Conservation (phyloP, 257 asterid genomes). For the Mitragyna speciosa region DNA sequence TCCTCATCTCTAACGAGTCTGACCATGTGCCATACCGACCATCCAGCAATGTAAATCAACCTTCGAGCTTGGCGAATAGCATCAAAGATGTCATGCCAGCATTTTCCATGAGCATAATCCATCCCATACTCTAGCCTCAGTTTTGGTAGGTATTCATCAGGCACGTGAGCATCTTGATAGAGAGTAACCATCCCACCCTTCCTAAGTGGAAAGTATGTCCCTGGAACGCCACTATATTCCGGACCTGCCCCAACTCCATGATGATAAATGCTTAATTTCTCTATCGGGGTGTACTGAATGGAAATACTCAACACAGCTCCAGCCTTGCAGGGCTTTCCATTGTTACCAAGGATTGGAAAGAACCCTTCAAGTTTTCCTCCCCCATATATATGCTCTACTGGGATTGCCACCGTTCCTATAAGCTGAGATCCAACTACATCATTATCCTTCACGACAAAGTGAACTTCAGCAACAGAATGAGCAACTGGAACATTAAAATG, state of each 20-base stretch:
- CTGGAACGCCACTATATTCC: slow-evolving; percentile 73
- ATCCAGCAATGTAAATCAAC: slow-evolving; percentile 86
- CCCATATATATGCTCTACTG: slow-evolving; percentile 70
- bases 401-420: slow-evolving; percentile 82
- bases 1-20: slow-evolving; percentile 80
- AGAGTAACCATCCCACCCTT: slow-evolving; percentile 84
- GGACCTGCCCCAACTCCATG: slow-evolving; percentile 94
- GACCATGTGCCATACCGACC: slow-evolving; percentile 99
- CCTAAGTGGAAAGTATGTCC: slow-evolving; percentile 93
- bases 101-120: slow-evolving; percentile 80
- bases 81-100: slow-evolving; percentile 88
- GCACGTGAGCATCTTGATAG: slow-evolving; percentile 98
- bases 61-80: slow-evolving; percentile 83
- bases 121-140: slow-evolving; percentile 70
- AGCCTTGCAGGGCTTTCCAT: slow-evolving; percentile 77
- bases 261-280: slow-evolving; percentile 65
- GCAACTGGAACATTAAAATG: slow-evolving; percentile 85
- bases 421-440: slow-evolving; percentile 91
- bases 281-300: slow-evolving; percentile 70
- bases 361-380: slow-evolving; percentile 68
- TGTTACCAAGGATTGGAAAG: slow-evolving; percentile 71
- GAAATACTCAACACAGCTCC: slow-evolving; percentile 84
- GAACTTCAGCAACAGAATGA: slow-evolving; percentile 77
- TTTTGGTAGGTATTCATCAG: slow-evolving; percentile 75
- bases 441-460: slow-evolving; percentile 83